Base-by-base conservation (phyloP, 2,329 filamentous ascomycete genomes). In the Akanthomyces uredinophilus region DNA sequence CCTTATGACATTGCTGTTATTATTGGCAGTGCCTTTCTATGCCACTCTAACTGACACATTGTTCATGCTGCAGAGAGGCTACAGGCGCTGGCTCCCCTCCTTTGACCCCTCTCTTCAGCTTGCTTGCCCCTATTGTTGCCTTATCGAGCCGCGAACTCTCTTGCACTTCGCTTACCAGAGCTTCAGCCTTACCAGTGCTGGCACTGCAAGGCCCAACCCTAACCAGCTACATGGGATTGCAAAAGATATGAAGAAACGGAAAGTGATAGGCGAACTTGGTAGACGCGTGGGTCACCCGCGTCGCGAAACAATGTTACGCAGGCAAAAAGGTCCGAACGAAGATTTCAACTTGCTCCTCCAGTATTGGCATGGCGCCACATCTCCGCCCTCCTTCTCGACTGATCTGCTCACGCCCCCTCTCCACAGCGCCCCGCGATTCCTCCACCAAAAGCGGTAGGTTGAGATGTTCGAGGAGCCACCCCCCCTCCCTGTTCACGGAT, bases 311-410 rank as follows among this genome's bases (percentile, higher is more conserved):
- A 43, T 52, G 24, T 18, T 4, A 60, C 57, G 24, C 11, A 29
- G n/a, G 27, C 16, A 41, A 52, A 59, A 52, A 44, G 37, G 49
- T 49, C 57, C 39, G 57, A 60, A 43, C 22, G 8, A 51, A 24
- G 32, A 24, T 24, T 27, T 24, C 49, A 24, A 51, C 18, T 52
- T 52, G 4, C 37, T 29, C 27, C 41, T 57, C 27, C 29, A 47
- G 54, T 55, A 43, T 46, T 56, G 11, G 14, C 35, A 58, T 41
- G 22, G 55, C 46, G 44, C 55, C 44, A 49, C 55, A 58, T 51
- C 56, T 50, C 49, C 43, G 35, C 56, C 35, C 44, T 59, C 16
- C 47, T 32, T 32, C 35, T 58, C 14, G 29, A 27, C 55, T 47
- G 55, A 52, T 52, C 47, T 44, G 27, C 24, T 32, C 47, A 59